Conservation (phyloP, 1,284 basidiomycete species). For the Flammula alnicola region DNA sequence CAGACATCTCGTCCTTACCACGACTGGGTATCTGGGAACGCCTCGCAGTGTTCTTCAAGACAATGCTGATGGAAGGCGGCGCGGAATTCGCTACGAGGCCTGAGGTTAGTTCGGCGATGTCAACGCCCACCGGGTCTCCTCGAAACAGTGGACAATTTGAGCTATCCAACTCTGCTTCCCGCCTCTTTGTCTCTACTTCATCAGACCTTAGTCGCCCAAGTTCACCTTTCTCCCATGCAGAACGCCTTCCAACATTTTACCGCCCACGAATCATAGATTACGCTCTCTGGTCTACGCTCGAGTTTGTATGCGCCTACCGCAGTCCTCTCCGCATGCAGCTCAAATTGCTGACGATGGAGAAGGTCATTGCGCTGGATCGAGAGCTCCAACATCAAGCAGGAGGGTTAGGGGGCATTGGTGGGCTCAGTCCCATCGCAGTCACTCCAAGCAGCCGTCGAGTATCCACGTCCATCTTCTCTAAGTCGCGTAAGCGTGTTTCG, state of each 20-base stretch:
- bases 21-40: conserved; percentile 66
- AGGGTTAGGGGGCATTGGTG: conserved; percentile 19
- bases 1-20: conserved; percentile 53
- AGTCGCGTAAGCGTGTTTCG: conserved; percentile 48
- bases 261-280: conserved; percentile 71
- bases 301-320: conserved; percentile 66
- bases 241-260: conserved; percentile 29
- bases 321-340: conserved; percentile 70
- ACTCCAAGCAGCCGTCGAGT: conserved; percentile 45
- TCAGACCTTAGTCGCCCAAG: conserved; percentile 21
- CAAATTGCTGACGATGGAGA: conserved; percentile 66
- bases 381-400: conserved; percentile 44
- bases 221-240: conserved; percentile 22
- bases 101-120: conserved; percentile 36
- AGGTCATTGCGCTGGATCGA: conserved; percentile 54
- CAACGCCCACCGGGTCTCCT: conserved; percentile 35
- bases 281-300: conserved; percentile 73
- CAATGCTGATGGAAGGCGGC: conserved; percentile 59
- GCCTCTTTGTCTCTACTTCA: conserved; percentile 23
- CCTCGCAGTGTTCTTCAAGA: conserved; percentile 53
- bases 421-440: conserved; percentile 26
- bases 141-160: conserved; percentile 31
- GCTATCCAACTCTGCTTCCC: conserved; percentile 18
- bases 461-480: conserved; percentile 49
- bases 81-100: conserved; percentile 55